phyloP scores from a whole-genome alignment of 768 basidiomycete species.

The Neoboletus brunneissimus region DNA sequence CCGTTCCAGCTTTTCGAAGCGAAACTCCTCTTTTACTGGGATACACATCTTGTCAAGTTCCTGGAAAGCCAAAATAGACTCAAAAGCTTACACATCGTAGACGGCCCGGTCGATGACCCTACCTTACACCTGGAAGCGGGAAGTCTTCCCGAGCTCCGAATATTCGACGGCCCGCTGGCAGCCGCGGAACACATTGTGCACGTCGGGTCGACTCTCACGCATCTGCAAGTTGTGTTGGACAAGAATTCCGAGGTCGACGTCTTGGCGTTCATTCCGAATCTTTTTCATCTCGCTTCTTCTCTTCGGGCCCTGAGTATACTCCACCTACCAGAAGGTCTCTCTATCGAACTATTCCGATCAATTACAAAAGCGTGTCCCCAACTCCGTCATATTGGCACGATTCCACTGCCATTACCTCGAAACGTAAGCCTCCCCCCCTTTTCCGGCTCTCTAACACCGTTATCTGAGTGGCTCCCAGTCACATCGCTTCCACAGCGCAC shows the following conservation, averaged over 20 bases:
- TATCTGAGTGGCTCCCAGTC: slow-evolving; percentile 31
- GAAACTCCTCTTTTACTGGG: slow-evolving; percentile 50
- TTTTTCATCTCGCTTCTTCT: slow-evolving; percentile 27
- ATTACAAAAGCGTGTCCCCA: slow-evolving; percentile 34
- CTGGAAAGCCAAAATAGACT: slow-evolving; percentile 46
- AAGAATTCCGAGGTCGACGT: slow-evolving; percentile 33
- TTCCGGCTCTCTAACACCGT: slow-evolving; percentile 10
- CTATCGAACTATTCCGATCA: slow-evolving; percentile 30
- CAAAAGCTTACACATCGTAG: slow-evolving; percentile 34
- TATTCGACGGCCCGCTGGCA: slow-evolving; percentile 45
- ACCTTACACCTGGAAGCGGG: slow-evolving; percentile 27
- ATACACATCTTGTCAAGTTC: slow-evolving; percentile 44
- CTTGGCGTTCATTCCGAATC: slow-evolving; percentile 32
- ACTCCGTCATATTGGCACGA: slow-evolving; percentile 39
- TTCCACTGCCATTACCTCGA: slow-evolving; percentile 35
- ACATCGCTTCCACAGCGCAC: slow-evolving; percentile 30
- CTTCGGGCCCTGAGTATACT: slow-evolving; percentile 38
- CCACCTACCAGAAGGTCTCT: slow-evolving; percentile 34
- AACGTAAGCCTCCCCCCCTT: slow-evolving; percentile 32
- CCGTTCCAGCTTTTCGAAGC: slow-evolving; percentile 50
- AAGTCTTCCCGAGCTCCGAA: slow-evolving; percentile 40
- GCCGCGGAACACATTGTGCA: slow-evolving; percentile 40
- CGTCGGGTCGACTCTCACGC: slow-evolving; percentile 37
- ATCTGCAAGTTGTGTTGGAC: slow-evolving; percentile 46
- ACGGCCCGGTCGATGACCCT: slow-evolving; percentile 25